Evolutionary conservation across 1,284 basidiomycete species (phyloP).

Genomic region (Sanguinoderma infundibulare): DNA sequence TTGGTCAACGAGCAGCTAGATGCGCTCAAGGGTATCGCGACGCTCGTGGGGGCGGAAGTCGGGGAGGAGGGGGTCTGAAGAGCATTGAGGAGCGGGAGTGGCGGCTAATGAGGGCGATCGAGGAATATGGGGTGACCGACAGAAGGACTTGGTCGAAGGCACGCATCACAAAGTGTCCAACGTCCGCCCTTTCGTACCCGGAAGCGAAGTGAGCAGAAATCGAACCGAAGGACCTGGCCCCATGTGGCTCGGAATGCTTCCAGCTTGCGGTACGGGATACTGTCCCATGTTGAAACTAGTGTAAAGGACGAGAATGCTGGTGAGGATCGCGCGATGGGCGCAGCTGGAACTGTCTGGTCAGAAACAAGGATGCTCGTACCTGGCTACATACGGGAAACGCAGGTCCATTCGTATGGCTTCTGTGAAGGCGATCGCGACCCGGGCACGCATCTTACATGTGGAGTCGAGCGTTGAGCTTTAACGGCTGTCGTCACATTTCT

Average conservation of each 20-base stretch:
- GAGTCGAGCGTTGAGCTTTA: background rate
- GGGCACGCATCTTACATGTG: background rate
- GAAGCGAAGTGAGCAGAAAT: slow-evolving; percentile 7
- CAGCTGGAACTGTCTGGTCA: too few relatives aligned
- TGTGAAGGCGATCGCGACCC: background rate
- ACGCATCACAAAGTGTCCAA: background rate
- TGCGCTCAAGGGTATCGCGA: slow-evolving; percentile 23
- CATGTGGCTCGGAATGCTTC: background rate
- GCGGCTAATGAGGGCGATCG: slow-evolving; percentile 19
- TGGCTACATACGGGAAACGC: background rate
- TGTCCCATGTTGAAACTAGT: background rate
- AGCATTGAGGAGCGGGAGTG: background rate
- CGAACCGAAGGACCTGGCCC: background rate
- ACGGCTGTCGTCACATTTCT: background rate
- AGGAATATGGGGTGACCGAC: background rate
- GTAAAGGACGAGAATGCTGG: background rate
- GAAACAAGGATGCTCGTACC: background rate
- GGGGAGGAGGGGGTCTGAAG: background rate
- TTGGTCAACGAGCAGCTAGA: slow-evolving; percentile 1
- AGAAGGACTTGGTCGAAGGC: slow-evolving; percentile 10
- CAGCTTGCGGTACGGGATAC: background rate
- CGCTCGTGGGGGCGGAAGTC: slow-evolving; percentile 1
- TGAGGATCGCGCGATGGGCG: background rate
- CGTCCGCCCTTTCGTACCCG: slow-evolving; percentile 12
- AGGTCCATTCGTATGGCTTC: background rate